phyloP scores from a whole-genome alignment of 2,329 filamentous ascomycete species.

The Hypoxylon sp. region DNA sequence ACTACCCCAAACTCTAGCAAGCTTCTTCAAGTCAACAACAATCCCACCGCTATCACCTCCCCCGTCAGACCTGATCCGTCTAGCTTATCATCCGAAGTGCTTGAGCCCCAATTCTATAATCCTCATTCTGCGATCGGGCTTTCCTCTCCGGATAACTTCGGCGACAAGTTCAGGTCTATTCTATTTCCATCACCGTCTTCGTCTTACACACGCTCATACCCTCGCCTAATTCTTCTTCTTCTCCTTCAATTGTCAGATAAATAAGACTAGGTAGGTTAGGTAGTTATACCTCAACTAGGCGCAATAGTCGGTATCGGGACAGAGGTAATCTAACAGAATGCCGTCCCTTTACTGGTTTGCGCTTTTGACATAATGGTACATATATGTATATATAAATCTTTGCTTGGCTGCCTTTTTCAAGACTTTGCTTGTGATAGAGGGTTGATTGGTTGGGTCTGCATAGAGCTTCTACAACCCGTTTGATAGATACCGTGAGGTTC shows the following conservation, averaged over 20 bases:
- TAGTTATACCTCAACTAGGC: background rate
- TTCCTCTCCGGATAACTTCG: background rate
- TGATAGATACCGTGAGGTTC: constrained; percentile 6
- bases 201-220: background rate
- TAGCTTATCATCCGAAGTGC: background rate
- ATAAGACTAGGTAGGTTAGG: background rate
- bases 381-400: constrained; percentile 16
- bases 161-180: constrained; percentile 8
- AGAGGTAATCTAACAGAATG: constrained; percentile 6
- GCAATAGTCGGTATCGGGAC: constrained; percentile 12
- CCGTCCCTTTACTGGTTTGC: constrained; percentile 11
- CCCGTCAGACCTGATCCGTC: background rate
- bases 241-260: background rate
- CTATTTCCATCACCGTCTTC: background rate
- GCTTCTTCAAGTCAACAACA: constrained; percentile 18
- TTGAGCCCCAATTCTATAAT: constrained; percentile 23
- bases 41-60: background rate
- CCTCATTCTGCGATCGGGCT: constrained; percentile 20
- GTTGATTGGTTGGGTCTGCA: background rate
- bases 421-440: constrained; percentile 9
- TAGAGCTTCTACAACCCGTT: constrained; percentile 1
- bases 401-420: constrained; percentile 6
- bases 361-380: constrained; percentile 31
- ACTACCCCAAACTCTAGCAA: constrained; percentile 19
- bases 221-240: background rate